These are phyloP conservation scores for Juglanconis sp. DNA, from an alignment of 2,329 filamentous ascomycete genomes.

Conservation along the genomic window DNA sequence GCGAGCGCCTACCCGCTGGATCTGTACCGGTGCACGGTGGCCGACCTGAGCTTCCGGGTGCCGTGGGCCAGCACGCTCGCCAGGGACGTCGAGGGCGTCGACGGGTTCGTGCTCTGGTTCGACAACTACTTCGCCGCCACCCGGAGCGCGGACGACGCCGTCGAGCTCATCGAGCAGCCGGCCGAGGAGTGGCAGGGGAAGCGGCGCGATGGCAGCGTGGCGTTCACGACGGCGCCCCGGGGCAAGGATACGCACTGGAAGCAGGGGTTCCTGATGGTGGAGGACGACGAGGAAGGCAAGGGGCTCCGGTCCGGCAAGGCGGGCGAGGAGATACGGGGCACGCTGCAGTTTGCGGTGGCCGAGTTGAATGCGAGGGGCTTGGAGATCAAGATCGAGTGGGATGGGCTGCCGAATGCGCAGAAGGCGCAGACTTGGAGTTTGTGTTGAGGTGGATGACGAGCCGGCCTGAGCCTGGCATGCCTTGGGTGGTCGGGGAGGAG, in stretches of 20 bases:
- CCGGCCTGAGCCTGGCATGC: no score
- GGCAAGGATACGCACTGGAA: constrained; percentile 85
- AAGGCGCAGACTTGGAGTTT: constrained; percentile 49
- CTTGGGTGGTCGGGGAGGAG: no score
- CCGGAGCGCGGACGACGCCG: constrained; percentile 39
- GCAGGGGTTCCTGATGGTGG: constrained; percentile 72
- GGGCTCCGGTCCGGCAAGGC: constrained; percentile 39
- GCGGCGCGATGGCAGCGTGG: constrained; percentile 59
- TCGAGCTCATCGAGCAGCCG: constrained; percentile 51
- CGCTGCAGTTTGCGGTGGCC: constrained; percentile 67
- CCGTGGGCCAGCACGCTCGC: constrained; percentile 62
- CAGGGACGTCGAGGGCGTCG: constrained; percentile 64
- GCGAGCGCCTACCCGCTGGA: constrained; percentile 71
- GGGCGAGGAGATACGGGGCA: constrained; percentile 60
- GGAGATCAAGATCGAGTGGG: constrained; percentile 64
- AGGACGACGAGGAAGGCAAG: constrained; percentile 46
- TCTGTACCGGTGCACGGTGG: constrained; percentile 66
- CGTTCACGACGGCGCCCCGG: constrained; percentile 82
- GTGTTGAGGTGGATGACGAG: no score
- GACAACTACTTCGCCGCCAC: constrained; percentile 83
- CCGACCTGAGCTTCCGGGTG: constrained; percentile 73
- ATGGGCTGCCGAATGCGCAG: constrained; percentile 26
- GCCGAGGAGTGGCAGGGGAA: constrained; percentile 61
- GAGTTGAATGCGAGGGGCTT: constrained; percentile 67
- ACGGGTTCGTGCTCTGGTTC: constrained; percentile 90